These are phyloP conservation scores for Caryopteris hybrid DNA, from an alignment of 305 asterid genomes.

Conservation along the genomic window DNA sequence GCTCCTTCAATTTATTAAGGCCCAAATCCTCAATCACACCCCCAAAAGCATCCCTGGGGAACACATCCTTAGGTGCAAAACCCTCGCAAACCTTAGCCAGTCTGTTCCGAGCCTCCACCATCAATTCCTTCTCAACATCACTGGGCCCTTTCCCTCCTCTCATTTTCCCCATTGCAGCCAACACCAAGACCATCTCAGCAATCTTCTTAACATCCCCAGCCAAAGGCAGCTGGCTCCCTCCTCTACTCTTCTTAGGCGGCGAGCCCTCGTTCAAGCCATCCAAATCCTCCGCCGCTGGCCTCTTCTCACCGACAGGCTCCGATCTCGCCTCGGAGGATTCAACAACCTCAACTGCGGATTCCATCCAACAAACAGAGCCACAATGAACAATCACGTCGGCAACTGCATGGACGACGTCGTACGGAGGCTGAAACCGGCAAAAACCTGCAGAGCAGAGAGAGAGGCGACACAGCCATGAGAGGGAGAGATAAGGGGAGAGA, in stretches of 20 bases:
- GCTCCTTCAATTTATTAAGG: constrained; percentile 65
- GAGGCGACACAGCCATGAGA: constrained; percentile 42
- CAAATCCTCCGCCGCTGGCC: constrained; percentile 46
- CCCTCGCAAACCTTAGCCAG: constrained; percentile 66
- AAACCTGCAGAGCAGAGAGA: constrained; percentile 51
- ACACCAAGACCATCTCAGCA: constrained; percentile 84
- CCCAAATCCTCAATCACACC: constrained; percentile 86
- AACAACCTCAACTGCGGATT: constrained; percentile 28
- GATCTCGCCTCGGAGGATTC: constrained; percentile 34
- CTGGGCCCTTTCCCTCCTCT: constrained; percentile 87
- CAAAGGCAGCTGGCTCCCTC: constrained; percentile 18
- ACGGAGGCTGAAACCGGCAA: constrained; percentile 3
- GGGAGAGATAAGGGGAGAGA: constrained; percentile 21
- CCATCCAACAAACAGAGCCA: constrained; percentile 36
- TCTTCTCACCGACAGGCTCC: constrained; percentile 53
- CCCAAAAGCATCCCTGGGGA: constrained; percentile 84
- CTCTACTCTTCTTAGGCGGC: constrained; percentile 35
- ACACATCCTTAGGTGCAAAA: constrained; percentile 90
- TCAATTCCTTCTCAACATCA: constrained; percentile 64
- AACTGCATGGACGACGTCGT: constrained; percentile 33
- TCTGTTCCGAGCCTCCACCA: constrained; percentile 61
- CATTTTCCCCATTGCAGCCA: constrained; percentile 93
- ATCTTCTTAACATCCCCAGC: constrained; percentile 52
- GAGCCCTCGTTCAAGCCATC: too few relatives aligned
- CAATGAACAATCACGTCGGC: constrained; percentile 8